These are phyloP conservation scores for Cryphonectria radicalis DNA, from an alignment of 2,329 filamentous ascomycete species.

Conservation along the genomic window DNA sequence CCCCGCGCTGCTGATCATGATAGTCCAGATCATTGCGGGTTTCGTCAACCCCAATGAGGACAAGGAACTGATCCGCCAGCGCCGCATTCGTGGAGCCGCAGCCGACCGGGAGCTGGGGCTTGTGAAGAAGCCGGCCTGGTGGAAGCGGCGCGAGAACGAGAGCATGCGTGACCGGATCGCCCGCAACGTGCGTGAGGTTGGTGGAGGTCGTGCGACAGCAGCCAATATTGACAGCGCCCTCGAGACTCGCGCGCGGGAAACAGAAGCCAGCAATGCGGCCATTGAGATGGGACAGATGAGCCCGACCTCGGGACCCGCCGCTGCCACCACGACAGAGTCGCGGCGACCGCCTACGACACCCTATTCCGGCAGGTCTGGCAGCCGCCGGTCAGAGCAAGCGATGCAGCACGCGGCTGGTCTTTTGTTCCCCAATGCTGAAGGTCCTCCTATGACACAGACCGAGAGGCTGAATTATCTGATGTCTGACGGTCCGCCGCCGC, in stretches of 20 bases:
- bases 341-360: constrained; percentile 34
- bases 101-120: constrained; percentile 66
- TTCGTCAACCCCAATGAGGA: constrained; percentile 73
- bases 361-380: constrained; percentile 50
- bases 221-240: constrained; percentile 43
- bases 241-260: constrained; percentile 30
- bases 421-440: constrained; percentile 51
- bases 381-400: constrained; percentile 49
- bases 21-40: constrained; percentile 59
- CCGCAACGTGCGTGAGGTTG: constrained; percentile 60
- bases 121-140: constrained; percentile 68
- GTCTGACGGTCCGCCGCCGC: constrained; percentile 50
- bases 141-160: constrained; percentile 52
- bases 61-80: constrained; percentile 65
- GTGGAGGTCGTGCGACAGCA: constrained; percentile 51
- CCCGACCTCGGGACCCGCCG: constrained; percentile 26
- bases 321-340: background rate
- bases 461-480: constrained; percentile 44
- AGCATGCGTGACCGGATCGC: constrained; percentile 57
- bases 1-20: constrained; percentile 61
- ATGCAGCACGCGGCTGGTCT: constrained; percentile 49
- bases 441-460: constrained; percentile 27
- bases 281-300: constrained; percentile 39
- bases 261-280: constrained; percentile 6
- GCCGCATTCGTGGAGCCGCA: constrained; percentile 58